Conservation (phyloP, 768 basidiomycete genomes). For the Mrakia frigida region DNA sequence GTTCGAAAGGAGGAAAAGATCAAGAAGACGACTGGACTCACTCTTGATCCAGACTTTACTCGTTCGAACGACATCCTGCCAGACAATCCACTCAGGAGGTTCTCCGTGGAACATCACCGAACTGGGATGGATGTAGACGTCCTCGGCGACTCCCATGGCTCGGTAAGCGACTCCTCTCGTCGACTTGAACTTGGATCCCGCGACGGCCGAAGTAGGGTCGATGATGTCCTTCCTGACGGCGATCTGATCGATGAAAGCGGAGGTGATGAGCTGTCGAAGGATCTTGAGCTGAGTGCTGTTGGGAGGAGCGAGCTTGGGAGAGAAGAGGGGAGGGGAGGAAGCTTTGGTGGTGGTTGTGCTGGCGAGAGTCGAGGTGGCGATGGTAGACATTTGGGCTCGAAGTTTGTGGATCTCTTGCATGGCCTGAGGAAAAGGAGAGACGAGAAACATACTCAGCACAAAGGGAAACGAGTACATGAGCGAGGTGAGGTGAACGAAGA, state of each 20-base stretch:
- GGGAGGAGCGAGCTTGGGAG: slow-evolving; percentile 67
- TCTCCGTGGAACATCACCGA: slow-evolving; percentile 63
- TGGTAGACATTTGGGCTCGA: slow-evolving; percentile 76
- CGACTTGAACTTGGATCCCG: slow-evolving; percentile 65
- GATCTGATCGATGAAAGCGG: slow-evolving; percentile 91
- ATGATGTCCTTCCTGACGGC: slow-evolving; percentile 83
- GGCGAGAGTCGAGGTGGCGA: slow-evolving; percentile 68
- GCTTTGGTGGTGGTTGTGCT: not conserved
- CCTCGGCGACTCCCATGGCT: slow-evolving; percentile 67
- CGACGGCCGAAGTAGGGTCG: slow-evolving; percentile 52
- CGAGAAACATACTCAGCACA: not conserved
- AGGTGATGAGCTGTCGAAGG: slow-evolving; percentile 75
- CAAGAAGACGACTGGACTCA: slow-evolving; percentile 40
- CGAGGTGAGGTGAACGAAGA: not conserved
- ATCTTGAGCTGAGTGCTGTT: slow-evolving; percentile 74
- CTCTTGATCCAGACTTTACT: slow-evolving; percentile 74
- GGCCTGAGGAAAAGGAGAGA: slow-evolving; percentile 53
- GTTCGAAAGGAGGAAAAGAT: not conserved
- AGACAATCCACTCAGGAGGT: slow-evolving; percentile 84
- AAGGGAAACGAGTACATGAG: not conserved
- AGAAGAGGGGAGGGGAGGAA: slow-evolving; percentile 50
- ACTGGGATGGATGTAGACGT: slow-evolving; percentile 87
- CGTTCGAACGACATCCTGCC: slow-evolving; percentile 72
- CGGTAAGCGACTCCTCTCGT: slow-evolving; percentile 76
- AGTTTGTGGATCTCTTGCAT: slow-evolving; percentile 99